A percentile compares a stretch with the other conserved stretches of the same genome.
phyloP scores from a whole-genome alignment of 345 rosid species.

The Euphorbia lathyris region DNA sequence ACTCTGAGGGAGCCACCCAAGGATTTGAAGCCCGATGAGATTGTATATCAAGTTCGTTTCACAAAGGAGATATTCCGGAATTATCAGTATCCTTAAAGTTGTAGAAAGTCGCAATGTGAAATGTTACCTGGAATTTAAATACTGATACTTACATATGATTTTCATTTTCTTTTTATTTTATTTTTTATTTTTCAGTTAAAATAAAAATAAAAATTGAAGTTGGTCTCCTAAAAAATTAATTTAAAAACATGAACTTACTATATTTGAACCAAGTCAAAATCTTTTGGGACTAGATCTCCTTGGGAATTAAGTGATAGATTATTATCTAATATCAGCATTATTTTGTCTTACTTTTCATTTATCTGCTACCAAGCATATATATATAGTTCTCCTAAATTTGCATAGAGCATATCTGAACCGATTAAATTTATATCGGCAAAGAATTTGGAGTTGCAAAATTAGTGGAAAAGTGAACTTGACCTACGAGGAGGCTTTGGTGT shows the following conservation, averaged over 20 bases:
- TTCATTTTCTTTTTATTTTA: background rate
- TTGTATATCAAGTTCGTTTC: conserved; percentile 84
- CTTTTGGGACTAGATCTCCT: background rate
- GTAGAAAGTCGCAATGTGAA: background rate
- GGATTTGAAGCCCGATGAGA: conserved; percentile 66
- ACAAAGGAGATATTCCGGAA: conserved; percentile 85
- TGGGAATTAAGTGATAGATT: background rate
- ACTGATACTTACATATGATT: background rate
- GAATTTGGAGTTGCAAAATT: conserved; percentile 80
- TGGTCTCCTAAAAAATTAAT: background rate
- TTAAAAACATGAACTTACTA: background rate
- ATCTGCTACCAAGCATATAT: background rate
- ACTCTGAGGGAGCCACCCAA: conserved; percentile 54
- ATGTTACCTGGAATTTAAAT: background rate
- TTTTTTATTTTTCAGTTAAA: background rate
- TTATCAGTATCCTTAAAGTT: conserved; percentile 69
- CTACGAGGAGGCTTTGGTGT: conserved; percentile 93
- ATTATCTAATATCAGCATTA: background rate
- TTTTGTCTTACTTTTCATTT: background rate
- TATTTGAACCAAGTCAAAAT: conserved; percentile 5
- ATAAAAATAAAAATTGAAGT: background rate
- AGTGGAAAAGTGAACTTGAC: conserved; percentile 85
- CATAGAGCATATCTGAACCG: conserved; percentile 69
- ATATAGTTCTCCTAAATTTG: conserved; percentile 42
- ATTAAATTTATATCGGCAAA: conserved; percentile 70